A percentile compares a stretch with the other conserved stretches of the same genome.
Conservation (phyloP, 2,329 filamentous ascomycete genomes). For the Colletotrichum lentis region DNA sequence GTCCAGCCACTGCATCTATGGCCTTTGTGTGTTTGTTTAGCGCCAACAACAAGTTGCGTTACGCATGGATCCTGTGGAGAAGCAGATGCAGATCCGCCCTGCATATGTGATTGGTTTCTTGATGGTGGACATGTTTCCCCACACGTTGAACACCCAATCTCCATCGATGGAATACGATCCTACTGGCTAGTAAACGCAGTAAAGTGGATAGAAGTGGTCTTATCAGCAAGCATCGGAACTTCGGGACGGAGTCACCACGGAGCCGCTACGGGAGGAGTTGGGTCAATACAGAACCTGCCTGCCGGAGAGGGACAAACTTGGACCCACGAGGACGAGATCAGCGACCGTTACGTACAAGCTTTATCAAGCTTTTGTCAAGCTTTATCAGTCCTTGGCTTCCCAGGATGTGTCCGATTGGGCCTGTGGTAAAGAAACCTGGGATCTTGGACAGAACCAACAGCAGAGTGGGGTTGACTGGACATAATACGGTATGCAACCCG, state of each 20-base stretch:
- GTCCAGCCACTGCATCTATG: background rate
- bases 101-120: no score
- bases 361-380: slow-evolving; percentile 4
- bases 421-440: background rate
- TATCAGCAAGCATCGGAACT: background rate
- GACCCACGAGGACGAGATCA: background rate
- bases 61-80: background rate
- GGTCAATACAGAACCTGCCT: background rate
- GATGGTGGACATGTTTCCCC: no score
- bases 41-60: slow-evolving; percentile 2
- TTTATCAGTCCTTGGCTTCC: slow-evolving; percentile 2
- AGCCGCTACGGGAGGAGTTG: no score
- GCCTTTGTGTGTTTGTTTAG: slow-evolving; percentile 3
- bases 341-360: background rate
- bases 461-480: background rate
- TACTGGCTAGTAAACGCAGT: background rate
- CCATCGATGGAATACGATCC: background rate
- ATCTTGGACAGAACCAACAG: background rate
- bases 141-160: background rate
- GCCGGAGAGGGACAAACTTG: background rate
- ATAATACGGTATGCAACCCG: no score
- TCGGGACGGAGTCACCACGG: background rate
- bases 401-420: background rate
- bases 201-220: background rate
- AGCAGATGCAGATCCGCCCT: background rate